Percentiles rank a stretch among this genome's conserved stretches.
Evolutionary conservation across 305 asterid species (phyloP).

Genomic region (Solanum hybrid): DNA sequence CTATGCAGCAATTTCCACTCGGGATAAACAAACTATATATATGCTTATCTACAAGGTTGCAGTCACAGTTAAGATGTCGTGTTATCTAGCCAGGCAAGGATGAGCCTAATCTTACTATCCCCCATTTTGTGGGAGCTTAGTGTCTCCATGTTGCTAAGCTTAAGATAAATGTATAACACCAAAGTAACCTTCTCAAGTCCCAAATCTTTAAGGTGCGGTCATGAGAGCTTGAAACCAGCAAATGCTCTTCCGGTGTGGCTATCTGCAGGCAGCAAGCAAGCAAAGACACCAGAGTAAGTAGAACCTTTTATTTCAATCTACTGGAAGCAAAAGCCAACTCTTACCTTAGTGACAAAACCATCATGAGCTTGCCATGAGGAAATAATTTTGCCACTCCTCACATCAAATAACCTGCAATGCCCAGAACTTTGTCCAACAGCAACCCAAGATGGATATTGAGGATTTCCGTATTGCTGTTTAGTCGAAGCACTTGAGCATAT

Average conservation of each 20-base stretch:
- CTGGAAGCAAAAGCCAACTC: not conserved
- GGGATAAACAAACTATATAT: not conserved
- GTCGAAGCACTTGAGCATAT: slow-evolving; percentile 70
- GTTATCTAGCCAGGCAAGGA: not conserved
- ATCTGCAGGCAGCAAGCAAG: slow-evolving; percentile 45
- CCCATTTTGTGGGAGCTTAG: not conserved
- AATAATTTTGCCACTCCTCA: slow-evolving; percentile 78
- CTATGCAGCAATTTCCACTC: not conserved
- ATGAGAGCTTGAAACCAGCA: slow-evolving; percentile 87
- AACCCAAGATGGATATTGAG: slow-evolving; percentile 68
- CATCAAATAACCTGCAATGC: slow-evolving; percentile 72
- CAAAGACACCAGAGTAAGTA: not conserved
- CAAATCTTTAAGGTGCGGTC: slow-evolving; percentile 78
- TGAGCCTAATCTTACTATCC: not conserved
- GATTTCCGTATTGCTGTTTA: slow-evolving; percentile 35
- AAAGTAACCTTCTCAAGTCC: slow-evolving; percentile 88
- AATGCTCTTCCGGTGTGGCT: slow-evolving; percentile 69
- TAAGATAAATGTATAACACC: not conserved
- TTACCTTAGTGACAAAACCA: slow-evolving; percentile 95
- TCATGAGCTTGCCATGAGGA: slow-evolving; percentile 98
- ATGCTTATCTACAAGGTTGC: not conserved
- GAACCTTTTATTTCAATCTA: not conserved
- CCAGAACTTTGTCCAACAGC: slow-evolving; percentile 93
- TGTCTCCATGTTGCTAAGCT: not conserved
- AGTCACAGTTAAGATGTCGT: not conserved